Evolutionary conservation across 2,329 filamentous ascomycete species (phyloP).

Genomic region (Colletotrichum sp.): DNA sequence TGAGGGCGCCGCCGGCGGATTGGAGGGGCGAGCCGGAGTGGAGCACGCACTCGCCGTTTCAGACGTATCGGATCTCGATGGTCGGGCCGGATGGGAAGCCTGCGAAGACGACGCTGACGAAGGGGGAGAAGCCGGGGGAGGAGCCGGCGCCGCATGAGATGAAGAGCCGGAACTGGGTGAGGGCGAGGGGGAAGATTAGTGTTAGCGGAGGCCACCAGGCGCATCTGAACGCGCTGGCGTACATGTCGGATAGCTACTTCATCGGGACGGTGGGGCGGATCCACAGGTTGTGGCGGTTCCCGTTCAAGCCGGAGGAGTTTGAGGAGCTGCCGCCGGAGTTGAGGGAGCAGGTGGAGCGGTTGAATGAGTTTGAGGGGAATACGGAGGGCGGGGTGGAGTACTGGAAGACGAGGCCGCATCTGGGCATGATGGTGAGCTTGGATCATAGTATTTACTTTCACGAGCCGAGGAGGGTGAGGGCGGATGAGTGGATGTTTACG

Average conservation of each 20-base stretch:
- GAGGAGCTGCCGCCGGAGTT: conserved; percentile 50
- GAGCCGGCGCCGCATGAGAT: conserved; percentile 40
- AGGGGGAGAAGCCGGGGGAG: conserved; percentile 32
- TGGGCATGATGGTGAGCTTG: conserved; percentile 86
- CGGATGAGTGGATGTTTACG: conserved; percentile 78
- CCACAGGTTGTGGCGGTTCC: conserved; percentile 80
- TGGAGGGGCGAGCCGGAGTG: conserved; percentile 51
- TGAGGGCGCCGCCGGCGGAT: conserved; percentile 38
- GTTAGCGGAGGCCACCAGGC: conserved; percentile 76
- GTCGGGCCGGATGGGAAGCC: conserved; percentile 19
- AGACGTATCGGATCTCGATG: conserved; percentile 48
- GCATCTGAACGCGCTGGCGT: conserved; percentile 87
- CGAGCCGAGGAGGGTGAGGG: conserved; percentile 60
- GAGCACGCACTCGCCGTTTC: conserved; percentile 54
- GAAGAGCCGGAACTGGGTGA: conserved; percentile 66
- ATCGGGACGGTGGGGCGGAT: conserved; percentile 86
- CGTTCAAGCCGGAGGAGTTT: conserved; percentile 57
- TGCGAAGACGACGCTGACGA: neutral
- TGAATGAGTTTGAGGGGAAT: conserved; percentile 48
- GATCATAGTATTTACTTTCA: conserved; percentile 78
- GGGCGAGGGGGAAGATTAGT: conserved; percentile 76
- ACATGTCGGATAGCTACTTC: conserved; percentile 92
- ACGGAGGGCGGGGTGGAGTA: conserved; percentile 50
- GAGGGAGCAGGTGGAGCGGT: conserved; percentile 37
- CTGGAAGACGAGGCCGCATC: conserved; percentile 55